Evolutionary conservation across 441 rosid genomes (phyloP), one percentile per base, ranked within the genome.

Genomic region (Pelargonium exstipulatum): DNA sequence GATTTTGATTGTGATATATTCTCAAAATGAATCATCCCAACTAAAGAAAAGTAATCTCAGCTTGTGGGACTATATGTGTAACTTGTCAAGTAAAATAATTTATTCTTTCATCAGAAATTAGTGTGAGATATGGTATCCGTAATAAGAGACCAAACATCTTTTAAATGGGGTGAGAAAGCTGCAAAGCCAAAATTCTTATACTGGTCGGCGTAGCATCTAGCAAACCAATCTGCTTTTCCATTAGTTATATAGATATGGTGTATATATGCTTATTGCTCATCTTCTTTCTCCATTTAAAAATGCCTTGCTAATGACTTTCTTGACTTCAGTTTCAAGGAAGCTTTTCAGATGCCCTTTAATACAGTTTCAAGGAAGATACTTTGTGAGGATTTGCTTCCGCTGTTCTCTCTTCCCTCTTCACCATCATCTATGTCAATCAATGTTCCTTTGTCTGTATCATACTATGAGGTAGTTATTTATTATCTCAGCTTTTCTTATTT

Each of bases 331-430:
- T 88, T 90, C 83, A 90, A 88, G 88, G 84, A 83, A 82, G 97
- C 96, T 77, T 88, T 90, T 74, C 83, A 72, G 70, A 88, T 85
- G 94, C 98, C 96, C 66, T 93, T 91, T 78, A 79, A 90, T 68
- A 74, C 93, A 18, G 84, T 91, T 73, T 91, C 98, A 17, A 74
- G 77, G 66, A 88, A 86, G 87, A 87, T 94, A 79, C 71, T 86
- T 72, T 88, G 88, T 67, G 80, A 81, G 79, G 88, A 83, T 83
- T 78, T 86, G 73, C 79, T 87, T 69, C 85, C 92, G 32, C 84
- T 94, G 62, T 94, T 81, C 76, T 90, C 92, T 65, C 83, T 87
- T 71, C 79, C 78, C 22, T 80, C 82, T 63, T 76, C 90, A 17
- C 74, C 85, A 74, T 60, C 78, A 65, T 79, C 89, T 55, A 69